Conservation (phyloP, 2,329 filamentous ascomycete genomes). For the Diaporthe ilicicola region DNA sequence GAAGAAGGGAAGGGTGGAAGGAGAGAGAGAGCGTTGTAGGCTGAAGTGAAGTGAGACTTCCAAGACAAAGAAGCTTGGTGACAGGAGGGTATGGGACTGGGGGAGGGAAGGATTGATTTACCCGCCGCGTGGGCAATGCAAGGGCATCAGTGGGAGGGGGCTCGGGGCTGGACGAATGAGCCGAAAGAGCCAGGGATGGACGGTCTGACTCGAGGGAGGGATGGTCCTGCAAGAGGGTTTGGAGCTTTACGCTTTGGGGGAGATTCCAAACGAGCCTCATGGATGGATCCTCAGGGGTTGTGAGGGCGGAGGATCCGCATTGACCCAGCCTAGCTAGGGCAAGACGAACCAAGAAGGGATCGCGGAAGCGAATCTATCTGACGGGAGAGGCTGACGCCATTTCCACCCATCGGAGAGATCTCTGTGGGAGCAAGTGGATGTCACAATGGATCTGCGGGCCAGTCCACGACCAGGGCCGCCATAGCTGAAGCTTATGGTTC, state of each 20-base stretch:
- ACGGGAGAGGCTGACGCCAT: conserved; percentile 23
- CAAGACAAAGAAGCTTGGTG: conserved; percentile 26
- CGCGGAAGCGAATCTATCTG: conserved; percentile 10
- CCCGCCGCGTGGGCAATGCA: conserved; percentile 21
- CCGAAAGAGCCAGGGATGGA: conserved; percentile 22
- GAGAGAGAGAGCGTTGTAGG: neutral
- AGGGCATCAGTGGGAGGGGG: conserved; percentile 2
- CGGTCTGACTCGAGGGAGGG: conserved; percentile 24
- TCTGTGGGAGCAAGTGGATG: conserved; percentile 5
- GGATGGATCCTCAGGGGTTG: conserved; percentile 29
- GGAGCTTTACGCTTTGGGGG: conserved; percentile 19
- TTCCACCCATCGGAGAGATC: conserved; percentile 3
- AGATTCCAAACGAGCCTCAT: conserved; percentile 31
- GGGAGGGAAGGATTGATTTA: conserved; percentile 27
- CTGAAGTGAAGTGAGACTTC: conserved; percentile 23
- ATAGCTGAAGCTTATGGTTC: neutral
- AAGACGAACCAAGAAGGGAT: conserved; percentile 19
- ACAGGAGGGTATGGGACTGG: conserved; percentile 21
- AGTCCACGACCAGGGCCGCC: neutral
- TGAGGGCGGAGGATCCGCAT: conserved; percentile 21
- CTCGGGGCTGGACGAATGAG: conserved; percentile 11
- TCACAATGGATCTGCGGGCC: neutral
- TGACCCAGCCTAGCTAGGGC: neutral
- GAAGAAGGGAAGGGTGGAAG: neutral
- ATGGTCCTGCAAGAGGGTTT: conserved; percentile 11